These are phyloP conservation scores for Phialophora macrospora DNA, from an alignment of 2,329 filamentous ascomycete species.

Conservation along the genomic window DNA sequence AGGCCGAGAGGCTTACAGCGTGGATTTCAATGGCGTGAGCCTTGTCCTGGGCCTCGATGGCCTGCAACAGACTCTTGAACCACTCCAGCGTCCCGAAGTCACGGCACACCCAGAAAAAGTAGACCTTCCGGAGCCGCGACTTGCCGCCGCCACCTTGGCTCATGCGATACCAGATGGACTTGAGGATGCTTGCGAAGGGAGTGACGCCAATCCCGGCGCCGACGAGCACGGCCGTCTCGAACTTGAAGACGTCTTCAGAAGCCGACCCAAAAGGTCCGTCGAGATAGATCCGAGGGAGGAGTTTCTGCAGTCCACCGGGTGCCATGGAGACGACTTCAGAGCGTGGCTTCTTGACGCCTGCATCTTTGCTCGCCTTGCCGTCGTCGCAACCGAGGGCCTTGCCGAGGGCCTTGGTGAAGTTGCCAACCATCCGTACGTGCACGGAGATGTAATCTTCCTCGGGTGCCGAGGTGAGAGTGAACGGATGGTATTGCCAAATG, in stretches of 20 bases:
- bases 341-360: conserved; percentile 45
- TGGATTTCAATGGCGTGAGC: conserved; percentile 87
- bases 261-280: conserved; percentile 86
- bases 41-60: conserved; percentile 84
- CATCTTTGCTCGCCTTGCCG: conserved; percentile 48
- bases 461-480: conserved; percentile 82
- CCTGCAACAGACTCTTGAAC: conserved; percentile 81
- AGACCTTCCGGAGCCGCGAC: conserved; percentile 80
- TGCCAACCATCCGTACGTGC: conserved; percentile 79
- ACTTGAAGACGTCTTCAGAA: conserved; percentile 79
- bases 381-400: conserved; percentile 73
- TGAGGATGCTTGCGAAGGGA: conserved; percentile 62
- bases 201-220: conserved; percentile 60
- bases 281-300: conserved; percentile 79
- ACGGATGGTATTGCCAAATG: conserved; percentile 87
- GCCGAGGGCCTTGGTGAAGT: conserved; percentile 75
- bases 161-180: conserved; percentile 93
- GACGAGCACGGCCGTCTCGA: conserved; percentile 57
- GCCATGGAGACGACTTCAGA: conserved; percentile 69
- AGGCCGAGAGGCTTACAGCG: conserved; percentile 54
- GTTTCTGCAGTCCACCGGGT: conserved; percentile 62
- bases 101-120: conserved; percentile 91
- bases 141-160: conserved; percentile 68
- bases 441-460: conserved; percentile 91
- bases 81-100: conserved; percentile 89